Percentiles rank a stretch among this genome's conserved stretches.
These are phyloP conservation scores for Ceriops tagal DNA, from an alignment of 345 rosid genomes.

Conservation along the genomic window DNA sequence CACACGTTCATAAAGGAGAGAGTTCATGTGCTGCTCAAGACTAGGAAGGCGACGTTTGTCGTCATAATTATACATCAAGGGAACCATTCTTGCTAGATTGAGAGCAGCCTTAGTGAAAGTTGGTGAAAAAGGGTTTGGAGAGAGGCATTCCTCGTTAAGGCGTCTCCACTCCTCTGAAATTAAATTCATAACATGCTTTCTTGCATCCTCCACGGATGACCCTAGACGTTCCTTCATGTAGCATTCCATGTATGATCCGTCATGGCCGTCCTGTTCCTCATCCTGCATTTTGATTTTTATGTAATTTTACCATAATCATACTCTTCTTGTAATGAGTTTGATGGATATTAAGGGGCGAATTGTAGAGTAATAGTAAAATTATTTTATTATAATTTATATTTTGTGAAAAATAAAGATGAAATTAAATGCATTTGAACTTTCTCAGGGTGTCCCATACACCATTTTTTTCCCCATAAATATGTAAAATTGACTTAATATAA, in stretches of 20 bases:
- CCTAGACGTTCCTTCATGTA: conserved; percentile 42
- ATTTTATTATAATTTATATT: no score
- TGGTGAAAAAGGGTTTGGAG: conserved; percentile 30
- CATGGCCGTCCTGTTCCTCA: conserved; percentile 51
- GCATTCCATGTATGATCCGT: conserved; percentile 58
- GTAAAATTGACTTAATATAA: no score
- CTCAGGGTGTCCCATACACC: no score
- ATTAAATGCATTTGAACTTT: no score
- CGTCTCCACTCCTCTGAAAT: conserved; percentile 56
- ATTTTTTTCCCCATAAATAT: no score
- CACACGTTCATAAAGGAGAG: conserved; percentile 9
- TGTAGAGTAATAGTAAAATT: no score
- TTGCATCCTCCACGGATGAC: conserved; percentile 26
- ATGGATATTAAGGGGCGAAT: no score
- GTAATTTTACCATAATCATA: no score
- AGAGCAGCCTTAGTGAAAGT: conserved; percentile 35
- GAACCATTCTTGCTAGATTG: conserved; percentile 53
- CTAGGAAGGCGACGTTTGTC: conserved; percentile 36
- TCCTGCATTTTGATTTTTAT: conserved; percentile 28
- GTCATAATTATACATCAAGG: conserved; percentile 54
- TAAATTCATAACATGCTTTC: conserved; percentile 26
- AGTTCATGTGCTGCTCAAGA: conserved; percentile 33
- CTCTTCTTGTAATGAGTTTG: no score
- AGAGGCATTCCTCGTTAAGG: conserved; percentile 45
- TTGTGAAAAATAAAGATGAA: no score